Base-by-base conservation (phyloP, 2,329 filamentous ascomycete species). In the Neocucurbitaria cava region DNA sequence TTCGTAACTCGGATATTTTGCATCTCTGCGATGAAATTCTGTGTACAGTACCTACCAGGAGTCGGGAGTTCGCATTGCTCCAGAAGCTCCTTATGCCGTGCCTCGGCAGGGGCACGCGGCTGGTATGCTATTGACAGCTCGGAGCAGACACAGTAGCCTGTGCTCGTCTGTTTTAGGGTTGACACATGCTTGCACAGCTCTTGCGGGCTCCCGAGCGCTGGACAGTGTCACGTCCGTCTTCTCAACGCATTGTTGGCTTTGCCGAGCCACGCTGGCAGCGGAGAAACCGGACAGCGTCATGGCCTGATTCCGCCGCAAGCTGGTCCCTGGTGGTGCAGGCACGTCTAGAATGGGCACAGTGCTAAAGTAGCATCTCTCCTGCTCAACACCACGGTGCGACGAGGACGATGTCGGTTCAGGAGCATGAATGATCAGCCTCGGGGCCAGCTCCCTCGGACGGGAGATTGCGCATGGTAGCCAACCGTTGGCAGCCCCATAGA, bases 401-500 rank as follows among this genome's bases (percentile, higher is more conserved):
- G 36, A n/a, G 35, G 40, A 46, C 30, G 46, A 50, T 47, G 28
- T 35, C 24, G 33, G 42, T 43, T 47, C 24, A 21, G 44, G 44
- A 39, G 43, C 49, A 48, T 47, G 45, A 42, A 47, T 35, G 54
- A 60, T 60, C 50, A 41, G 44, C 54, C 40, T 33, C 24, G 40
- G 49, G 54, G 6, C 26, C 11, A 30, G 35, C 31, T 23, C 35
- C n/a, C 26, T 35, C 26, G n/a, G 30, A 46, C 52, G 56, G 49
- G 55, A 55, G 58, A 49, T 52, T 60, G 58, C 46, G 55, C 50
- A 43, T 43, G 38, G 43, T 35, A 35, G 40, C 52, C n/a, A n/a
- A n/a, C n/a, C 46, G 55, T 52, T 58, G 40, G 23, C 35, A 30
- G 23, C 28, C 21, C 33, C 26, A 39, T 15, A 20, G 49, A 43